Evolutionary conservation across 1,139 yeast species (phyloP).

Genomic region (Yamadazyma taylorii): DNA sequence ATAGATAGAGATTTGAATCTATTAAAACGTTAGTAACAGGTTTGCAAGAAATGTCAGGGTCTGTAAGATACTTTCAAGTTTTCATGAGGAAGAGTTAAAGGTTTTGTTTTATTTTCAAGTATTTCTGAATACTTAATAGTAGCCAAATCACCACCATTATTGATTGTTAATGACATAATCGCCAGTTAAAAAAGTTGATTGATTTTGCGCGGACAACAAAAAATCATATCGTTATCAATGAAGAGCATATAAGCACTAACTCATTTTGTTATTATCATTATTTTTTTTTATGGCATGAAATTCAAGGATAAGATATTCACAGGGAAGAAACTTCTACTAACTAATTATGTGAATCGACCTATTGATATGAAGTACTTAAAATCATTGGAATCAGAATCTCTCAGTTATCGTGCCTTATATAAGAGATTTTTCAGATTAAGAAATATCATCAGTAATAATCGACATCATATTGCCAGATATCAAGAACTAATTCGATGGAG

Average conservation of each 20-base stretch:
- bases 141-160: not conserved
- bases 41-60: no score
- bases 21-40: not conserved
- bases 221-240: no score
- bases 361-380: not conserved
- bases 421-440: slow-evolving; percentile 35
- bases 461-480: slow-evolving; percentile 17
- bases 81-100: not conserved
- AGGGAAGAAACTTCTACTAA: not conserved
- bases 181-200: no score
- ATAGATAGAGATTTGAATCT: not conserved
- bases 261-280: no score
- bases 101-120: not conserved
- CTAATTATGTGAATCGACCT: not conserved
- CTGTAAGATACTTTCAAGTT: not conserved
- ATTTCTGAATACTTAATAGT: not conserved
- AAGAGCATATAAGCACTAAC: no score
- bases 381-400: not conserved
- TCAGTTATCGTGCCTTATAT: slow-evolving; percentile 23
- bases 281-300: no score
- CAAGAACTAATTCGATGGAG: slow-evolving; percentile 25
- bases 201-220: no score
- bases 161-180: not conserved
- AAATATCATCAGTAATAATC: slow-evolving; percentile 22
- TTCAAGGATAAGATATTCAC: not conserved